Evolutionary conservation across 208 protist genomes (phyloP).

Genomic region (Crithidia brevicula): DNA sequence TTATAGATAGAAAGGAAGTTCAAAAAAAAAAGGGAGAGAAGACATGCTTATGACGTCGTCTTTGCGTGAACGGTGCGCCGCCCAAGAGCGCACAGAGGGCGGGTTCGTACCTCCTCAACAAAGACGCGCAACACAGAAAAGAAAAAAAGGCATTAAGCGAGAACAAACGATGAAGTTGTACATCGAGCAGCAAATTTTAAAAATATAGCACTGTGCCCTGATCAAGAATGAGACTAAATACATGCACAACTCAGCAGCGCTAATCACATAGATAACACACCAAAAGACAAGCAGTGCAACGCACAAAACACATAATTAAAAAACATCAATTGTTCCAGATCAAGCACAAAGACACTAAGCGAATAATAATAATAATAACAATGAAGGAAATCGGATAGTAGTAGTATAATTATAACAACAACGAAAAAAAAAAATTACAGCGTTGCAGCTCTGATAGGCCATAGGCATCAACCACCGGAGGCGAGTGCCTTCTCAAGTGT

Average conservation of each 20-base stretch:
- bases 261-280: neutral
- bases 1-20: neutral
- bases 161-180: no score
- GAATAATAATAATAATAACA: neutral
- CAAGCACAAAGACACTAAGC: neutral
- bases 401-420: neutral
- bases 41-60: neutral
- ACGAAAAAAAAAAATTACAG: neutral
- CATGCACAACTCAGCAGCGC: neutral
- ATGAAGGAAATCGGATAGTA: neutral
- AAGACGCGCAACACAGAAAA: neutral
- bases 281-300: neutral
- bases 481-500: constrained; percentile 10
- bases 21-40: constrained; percentile 4
- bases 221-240: neutral
- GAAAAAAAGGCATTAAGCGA: neutral
- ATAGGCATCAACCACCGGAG: neutral
- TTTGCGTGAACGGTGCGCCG: no score
- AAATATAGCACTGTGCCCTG: no score
- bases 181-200: no score
- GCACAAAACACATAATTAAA: neutral
- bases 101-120: no score
- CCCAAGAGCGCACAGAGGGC: no score
- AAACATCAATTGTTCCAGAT: neutral
- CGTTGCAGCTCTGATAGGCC: neutral